These are phyloP conservation scores for Ophiostoma perfectum DNA, from an alignment of 2,329 filamentous ascomycete species.

Conservation along the genomic window DNA sequence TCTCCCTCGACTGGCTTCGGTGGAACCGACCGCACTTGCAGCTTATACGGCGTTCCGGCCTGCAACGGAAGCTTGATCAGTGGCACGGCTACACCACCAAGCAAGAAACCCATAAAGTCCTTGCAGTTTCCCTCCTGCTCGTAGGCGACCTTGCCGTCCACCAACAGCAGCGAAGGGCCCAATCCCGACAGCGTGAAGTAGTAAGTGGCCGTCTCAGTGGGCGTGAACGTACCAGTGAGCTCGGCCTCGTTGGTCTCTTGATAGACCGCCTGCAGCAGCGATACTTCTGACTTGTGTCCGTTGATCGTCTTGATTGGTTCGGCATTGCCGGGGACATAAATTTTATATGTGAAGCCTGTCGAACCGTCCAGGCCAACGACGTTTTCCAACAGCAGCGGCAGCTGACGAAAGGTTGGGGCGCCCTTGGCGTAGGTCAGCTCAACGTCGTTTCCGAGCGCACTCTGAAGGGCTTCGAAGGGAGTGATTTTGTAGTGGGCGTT, in stretches of 20 bases:
- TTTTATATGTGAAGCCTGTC: constrained; percentile 9
- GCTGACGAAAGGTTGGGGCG: constrained; percentile 1
- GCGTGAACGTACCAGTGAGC: constrained; percentile 14
- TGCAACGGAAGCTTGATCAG: neutral
- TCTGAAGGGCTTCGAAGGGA: constrained; percentile 9
- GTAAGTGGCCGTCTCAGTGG: constrained; percentile 4
- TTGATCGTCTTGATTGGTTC: neutral
- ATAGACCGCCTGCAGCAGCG: neutral
- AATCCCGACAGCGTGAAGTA: constrained; percentile 3
- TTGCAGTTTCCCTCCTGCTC: constrained; percentile 9
- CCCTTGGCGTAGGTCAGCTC: constrained; percentile 15
- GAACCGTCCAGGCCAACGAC: constrained; percentile 6
- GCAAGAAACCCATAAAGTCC: constrained; percentile 11
- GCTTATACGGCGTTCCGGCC: constrained; percentile 10
- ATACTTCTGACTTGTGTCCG: constrained; percentile 3
- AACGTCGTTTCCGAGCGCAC: constrained; percentile 10
- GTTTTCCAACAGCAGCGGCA: constrained; percentile 2
- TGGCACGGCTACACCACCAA: constrained; percentile 8
- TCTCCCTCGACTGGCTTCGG: neutral
- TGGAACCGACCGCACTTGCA: neutral
- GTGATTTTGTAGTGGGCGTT: constrained; percentile 19
- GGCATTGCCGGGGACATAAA: neutral
- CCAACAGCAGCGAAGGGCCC: constrained; percentile 7
- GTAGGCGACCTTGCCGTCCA: constrained; percentile 14
- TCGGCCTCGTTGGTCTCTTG: neutral